Evolutionary conservation across 2,329 filamentous ascomycete genomes (phyloP), one percentile per base, ranked within the genome.

Genomic region (Rasamsonia emersonii): DNA sequence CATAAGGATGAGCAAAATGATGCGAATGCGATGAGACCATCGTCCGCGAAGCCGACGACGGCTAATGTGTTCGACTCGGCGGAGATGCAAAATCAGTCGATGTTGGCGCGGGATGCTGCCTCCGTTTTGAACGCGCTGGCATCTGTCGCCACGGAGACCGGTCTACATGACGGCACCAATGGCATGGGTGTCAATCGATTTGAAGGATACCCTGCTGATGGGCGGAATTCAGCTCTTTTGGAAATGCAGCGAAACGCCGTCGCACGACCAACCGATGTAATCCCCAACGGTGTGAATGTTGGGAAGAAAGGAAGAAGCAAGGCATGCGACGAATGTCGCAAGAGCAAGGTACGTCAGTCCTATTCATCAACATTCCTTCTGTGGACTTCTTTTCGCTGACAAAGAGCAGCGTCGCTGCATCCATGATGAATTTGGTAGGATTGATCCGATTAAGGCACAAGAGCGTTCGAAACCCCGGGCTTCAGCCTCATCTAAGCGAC

Each of bases 321-420:
- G 53, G 76, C 76, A 25, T 80, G 76, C 50, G 67, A 75, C 37
- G 75, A 79, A 44, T 80, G 76, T 54, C 70, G 76, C 27, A 79
- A 77, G 51, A 78, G 74, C 65, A 79, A 79, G 66, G 75, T 77
- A 50, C 54, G 68, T 56, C 24, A 19, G 30, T 5, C 15, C 24
- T 10, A 13, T 23, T 16, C 23, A 9, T n/a, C n/a, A n/a, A n/a
- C n/a, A n/a, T n/a, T n/a, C 18, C 11, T 35, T 26, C 32, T 20
- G 14, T 30, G 24, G 24, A 21, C 28, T 32, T 32, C 18, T 33
- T 29, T 23, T 41, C 44, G 52, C 45, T 49, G 38, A 47, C 25
- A 14, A 42, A 26, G 42, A 30, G 21, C 41, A 79, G 75, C 73
- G 76, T 37, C 73, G 76, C 46, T 80, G 76, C 47, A 75, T 79